These are phyloP conservation scores for Thraustochytrium sp. DNA, from an alignment of 352 stramenopile genomes.

Conservation along the genomic window DNA sequence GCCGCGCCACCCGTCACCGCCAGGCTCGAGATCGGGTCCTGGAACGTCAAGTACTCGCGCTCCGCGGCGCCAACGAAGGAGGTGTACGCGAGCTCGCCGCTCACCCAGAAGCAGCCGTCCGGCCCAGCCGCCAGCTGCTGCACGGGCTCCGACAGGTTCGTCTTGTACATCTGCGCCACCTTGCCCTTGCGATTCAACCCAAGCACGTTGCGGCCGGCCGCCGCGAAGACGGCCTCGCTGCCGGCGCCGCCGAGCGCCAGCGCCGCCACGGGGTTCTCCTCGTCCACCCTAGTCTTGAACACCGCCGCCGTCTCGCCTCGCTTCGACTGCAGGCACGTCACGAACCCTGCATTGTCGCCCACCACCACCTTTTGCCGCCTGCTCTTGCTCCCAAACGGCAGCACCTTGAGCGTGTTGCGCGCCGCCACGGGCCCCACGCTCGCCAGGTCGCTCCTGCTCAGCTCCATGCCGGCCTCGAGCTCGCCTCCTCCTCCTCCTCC, in stretches of 20 bases:
- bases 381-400: conserved; percentile 62
- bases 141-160: conserved; percentile 70
- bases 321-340: conserved; percentile 75
- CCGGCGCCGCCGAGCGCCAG: conserved; percentile 44
- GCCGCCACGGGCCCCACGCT: conserved; percentile 69
- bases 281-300: conserved; percentile 11
- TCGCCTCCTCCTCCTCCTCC: neutral
- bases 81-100: conserved; percentile 70
- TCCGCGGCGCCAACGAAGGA: conserved; percentile 71
- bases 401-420: conserved; percentile 64
- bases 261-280: neutral
- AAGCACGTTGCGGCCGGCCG: conserved; percentile 58
- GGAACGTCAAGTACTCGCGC: conserved; percentile 66
- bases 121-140: conserved; percentile 60
- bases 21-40: conserved; percentile 71
- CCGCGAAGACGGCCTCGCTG: conserved; percentile 57
- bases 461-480: neutral
- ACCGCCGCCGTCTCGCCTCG: conserved; percentile 65
- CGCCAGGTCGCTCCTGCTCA: conserved; percentile 67
- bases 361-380: conserved; percentile 71
- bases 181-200: conserved; percentile 75
- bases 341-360: conserved; percentile 68
- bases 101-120: conserved; percentile 66
- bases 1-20: conserved; percentile 51
- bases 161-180: conserved; percentile 75